A percentile compares a stretch with the other conserved stretches of the same genome.
These are phyloP conservation scores for Filosporella fistucella DNA, from an alignment of 495 filamentous ascomycete genomes.

Conservation along the genomic window DNA sequence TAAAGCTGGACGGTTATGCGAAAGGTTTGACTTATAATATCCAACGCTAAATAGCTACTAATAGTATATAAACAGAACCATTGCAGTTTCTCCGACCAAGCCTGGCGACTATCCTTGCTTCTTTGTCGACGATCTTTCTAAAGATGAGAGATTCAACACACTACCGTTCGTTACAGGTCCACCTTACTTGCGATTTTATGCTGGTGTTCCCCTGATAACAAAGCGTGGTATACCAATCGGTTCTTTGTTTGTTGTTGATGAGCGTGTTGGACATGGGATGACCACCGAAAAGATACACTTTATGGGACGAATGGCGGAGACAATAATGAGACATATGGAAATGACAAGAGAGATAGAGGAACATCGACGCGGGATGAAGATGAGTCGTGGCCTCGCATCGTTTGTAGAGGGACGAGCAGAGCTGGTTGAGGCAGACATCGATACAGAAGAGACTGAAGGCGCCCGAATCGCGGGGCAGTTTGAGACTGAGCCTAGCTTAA, in stretches of 20 bases:
- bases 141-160: constrained; percentile 43
- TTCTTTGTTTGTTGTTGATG: constrained; percentile 63
- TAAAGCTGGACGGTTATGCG: constrained; percentile 44
- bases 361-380: constrained; percentile 50
- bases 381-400: constrained; percentile 56
- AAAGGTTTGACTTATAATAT: constrained; percentile 15
- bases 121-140: constrained; percentile 36
- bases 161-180: constrained; percentile 35
- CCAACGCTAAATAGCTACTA: not conserved
- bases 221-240: constrained; percentile 67
- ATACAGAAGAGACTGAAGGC: constrained; percentile 16
- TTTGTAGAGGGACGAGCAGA: constrained; percentile 52
- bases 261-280: constrained; percentile 40
- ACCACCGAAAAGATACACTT: constrained; percentile 32
- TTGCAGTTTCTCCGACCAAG: constrained; percentile 7
- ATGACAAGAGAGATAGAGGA: constrained; percentile 51
- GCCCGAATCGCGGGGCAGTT: constrained; percentile 22
- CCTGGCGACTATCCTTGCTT: constrained; percentile 16
- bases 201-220: constrained; percentile 62
- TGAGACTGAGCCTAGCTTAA: constrained; percentile 11
- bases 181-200: constrained; percentile 53
- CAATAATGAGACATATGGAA: constrained; percentile 62
- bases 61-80: constrained; percentile 16
- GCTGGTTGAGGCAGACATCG: constrained; percentile 19
- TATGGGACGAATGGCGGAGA: constrained; percentile 43